Evolutionary conservation across 1,139 yeast species (phyloP).

Genomic region (Candida tetrigidarum): DNA sequence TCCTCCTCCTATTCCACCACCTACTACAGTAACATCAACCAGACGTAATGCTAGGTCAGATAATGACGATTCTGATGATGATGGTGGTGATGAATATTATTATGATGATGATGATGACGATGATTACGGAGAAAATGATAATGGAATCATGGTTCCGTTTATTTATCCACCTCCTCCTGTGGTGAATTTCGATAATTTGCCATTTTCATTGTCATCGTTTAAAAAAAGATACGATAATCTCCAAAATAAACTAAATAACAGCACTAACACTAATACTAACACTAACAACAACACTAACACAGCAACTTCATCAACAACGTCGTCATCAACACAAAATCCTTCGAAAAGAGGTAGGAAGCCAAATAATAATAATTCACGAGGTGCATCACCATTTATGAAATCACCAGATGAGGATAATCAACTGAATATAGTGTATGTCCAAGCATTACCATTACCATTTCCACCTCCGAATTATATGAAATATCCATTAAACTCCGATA

Average conservation of each 20-base stretch:
- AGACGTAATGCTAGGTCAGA: neutral
- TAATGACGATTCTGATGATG: neutral
- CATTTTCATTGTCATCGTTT: conserved; percentile 24
- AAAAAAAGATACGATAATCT: conserved; percentile 9
- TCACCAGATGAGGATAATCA: conserved; percentile 7
- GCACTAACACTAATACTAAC: no score
- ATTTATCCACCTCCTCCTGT: conserved; percentile 51
- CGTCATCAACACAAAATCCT: neutral
- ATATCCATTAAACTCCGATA: conserved; percentile 45
- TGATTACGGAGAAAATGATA: conserved; percentile 14
- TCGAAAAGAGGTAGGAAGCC: conserved; percentile 12
- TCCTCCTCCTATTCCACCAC: conserved; percentile 33
- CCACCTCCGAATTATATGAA: conserved; percentile 56
- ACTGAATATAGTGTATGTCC: conserved; percentile 20
- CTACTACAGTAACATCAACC: neutral
- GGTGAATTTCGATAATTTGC: conserved; percentile 28
- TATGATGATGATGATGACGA: conserved; percentile 13
- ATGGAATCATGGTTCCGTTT: conserved; percentile 50
- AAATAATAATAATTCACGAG: conserved; percentile 4
- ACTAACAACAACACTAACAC: no score
- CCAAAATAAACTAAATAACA: no score
- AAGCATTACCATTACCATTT: conserved; percentile 51
- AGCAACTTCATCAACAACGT: conserved; percentile 13
- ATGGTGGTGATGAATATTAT: no score
- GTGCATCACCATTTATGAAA: conserved; percentile 2